Percentiles rank a stretch among this genome's conserved stretches.
Evolutionary conservation across 805 yeast genomes (phyloP).

Genomic region (Wickerhamomyces kurtzmanii): DNA sequence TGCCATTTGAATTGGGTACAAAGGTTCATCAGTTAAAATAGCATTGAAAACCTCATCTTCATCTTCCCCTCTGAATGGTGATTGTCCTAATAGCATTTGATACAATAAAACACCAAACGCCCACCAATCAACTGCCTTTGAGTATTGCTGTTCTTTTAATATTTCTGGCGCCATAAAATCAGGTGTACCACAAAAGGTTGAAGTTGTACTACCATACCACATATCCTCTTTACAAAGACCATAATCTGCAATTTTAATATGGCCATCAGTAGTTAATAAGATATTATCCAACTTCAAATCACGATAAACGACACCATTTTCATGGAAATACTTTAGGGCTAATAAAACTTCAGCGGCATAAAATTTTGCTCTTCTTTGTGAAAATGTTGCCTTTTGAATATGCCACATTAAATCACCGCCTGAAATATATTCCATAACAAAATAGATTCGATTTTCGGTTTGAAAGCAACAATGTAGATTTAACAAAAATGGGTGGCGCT

Average conservation of each 20-base stretch:
- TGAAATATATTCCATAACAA: constrained; percentile 95
- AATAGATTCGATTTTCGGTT: constrained; percentile 93
- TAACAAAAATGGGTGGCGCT: constrained; percentile 86
- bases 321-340: constrained; percentile 89
- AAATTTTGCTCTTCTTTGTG: constrained; percentile 88
- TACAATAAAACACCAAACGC: constrained; percentile 95
- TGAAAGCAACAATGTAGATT: constrained; percentile 94
- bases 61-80: constrained; percentile 96
- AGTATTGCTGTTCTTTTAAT: constrained; percentile 84
- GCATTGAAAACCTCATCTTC: constrained; percentile 97
- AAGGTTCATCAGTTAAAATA: constrained; percentile 90
- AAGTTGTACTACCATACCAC: constrained; percentile 79
- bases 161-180: constrained; percentile 99
- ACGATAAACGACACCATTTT: constrained; percentile 91
- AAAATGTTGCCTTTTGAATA: constrained; percentile 84
- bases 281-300: constrained; percentile 95
- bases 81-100: constrained; percentile 93
- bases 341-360: constrained; percentile 94
- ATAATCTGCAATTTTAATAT: constrained; percentile 93
- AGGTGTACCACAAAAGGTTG: constrained; percentile 98
- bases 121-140: constrained; percentile 99
- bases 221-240: constrained; percentile 94
- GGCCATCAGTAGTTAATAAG: constrained; percentile 81
- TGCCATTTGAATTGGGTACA: constrained; percentile 96
- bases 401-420: constrained; percentile 99